Evolutionary conservation across 2,329 filamentous ascomycete species (phyloP), one percentile per base, ranked within the genome.

Genomic region (Shiraia bambusicola): DNA sequence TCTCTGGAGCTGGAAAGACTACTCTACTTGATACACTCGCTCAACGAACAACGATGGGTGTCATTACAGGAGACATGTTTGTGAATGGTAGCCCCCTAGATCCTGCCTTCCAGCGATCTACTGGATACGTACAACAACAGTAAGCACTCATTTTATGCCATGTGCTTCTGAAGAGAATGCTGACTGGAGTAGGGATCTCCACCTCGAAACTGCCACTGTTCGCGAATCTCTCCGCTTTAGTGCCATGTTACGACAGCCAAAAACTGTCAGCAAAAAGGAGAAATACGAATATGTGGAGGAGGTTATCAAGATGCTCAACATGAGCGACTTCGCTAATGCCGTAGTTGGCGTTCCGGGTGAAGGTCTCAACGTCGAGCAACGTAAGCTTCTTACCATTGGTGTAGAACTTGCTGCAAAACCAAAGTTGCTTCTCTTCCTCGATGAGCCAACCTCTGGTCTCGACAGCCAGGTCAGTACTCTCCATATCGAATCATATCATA

Each of bases 381-480:
- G 81, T 43, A 88, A 88, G 67, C 74, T 83, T 34, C 71, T 87
- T 7, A 87, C 84, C 0, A 88, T 88, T 45, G 85, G 82, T 47
- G 84, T 87, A 8, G 85, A 88, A 59, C 70, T 88, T 11, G 84
- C 83, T 6, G 84, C 85, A 2, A 82, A 86, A 59, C 85, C 85
- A 0, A 76, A 76, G 46, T 72, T 84, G 0, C 66, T 84, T 0
- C 74, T 84, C 2, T 84, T 83, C 67, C 70, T 84, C 7, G 81
- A 84, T 36, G 80, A 83, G 54, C 82, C 37, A 2, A 76, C 74
- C 63, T 69, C 75, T 16, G 83, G 83, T 33, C 76, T 87, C 3
- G 83, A 86, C 78, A 85, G 52, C 31, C 58, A 57, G 46, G 56
- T 57, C 16, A 49, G 50, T 51, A 13, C 11, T 25, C 27, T 25